These are phyloP conservation scores for Multifurca ochricompacta DNA, from an alignment of 768 basidiomycete genomes.

Conservation along the genomic window DNA sequence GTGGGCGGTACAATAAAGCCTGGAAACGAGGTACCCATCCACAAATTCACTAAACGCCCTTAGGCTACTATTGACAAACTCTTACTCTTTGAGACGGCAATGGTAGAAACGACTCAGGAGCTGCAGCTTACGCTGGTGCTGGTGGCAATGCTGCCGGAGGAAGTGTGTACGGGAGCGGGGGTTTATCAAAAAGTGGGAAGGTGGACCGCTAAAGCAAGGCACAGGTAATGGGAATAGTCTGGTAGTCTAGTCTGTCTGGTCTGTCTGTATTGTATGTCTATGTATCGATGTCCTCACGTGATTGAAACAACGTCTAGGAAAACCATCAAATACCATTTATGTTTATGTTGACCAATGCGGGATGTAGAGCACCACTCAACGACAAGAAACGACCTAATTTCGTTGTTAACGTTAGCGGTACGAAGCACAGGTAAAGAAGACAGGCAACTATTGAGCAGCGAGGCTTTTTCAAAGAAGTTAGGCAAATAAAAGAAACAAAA, in stretches of 20 bases:
- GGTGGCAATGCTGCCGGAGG: slow-evolving; percentile 18
- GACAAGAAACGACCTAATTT: slow-evolving; percentile 2
- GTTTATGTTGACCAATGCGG: neutral
- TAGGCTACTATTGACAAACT: neutral
- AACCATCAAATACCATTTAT: neutral
- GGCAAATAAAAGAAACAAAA: slow-evolving; percentile 34
- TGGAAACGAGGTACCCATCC: neutral
- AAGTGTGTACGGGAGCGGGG: neutral
- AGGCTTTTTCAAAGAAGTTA: slow-evolving; percentile 10
- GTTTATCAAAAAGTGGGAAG: no score
- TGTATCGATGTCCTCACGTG: neutral
- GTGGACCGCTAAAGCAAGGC: no score
- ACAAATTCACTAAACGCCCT: neutral
- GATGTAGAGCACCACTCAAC: neutral
- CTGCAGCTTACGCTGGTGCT: slow-evolving; percentile 4
- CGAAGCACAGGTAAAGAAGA: slow-evolving; percentile 1
- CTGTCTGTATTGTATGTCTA: no score
- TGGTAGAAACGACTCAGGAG: neutral
- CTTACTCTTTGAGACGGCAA: neutral
- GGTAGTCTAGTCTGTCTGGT: slow-evolving; percentile 26
- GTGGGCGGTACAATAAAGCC: neutral
- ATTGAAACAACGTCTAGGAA: no score
- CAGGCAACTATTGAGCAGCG: slow-evolving; percentile 1
- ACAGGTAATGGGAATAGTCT: neutral
- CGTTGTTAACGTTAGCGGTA: slow-evolving; percentile 14